A percentile compares a stretch with the other conserved stretches of the same genome.
Evolutionary conservation across 306 rosid genomes (phyloP).

Genomic region (Datisca glomerata): DNA sequence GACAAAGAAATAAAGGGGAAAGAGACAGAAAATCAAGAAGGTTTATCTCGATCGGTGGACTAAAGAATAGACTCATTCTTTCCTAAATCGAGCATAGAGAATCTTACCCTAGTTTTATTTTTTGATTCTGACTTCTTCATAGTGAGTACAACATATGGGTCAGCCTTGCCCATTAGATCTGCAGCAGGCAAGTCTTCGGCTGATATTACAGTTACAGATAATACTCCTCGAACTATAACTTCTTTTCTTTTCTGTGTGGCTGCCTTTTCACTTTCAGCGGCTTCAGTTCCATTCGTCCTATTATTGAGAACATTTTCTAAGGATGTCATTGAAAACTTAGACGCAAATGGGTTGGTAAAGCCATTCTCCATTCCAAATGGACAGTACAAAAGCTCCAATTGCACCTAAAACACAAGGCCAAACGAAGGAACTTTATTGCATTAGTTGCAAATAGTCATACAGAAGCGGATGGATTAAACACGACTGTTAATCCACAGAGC

Average conservation of each 20-base stretch:
- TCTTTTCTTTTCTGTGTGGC: conserved; percentile 52
- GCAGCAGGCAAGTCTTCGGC: conserved; percentile 86
- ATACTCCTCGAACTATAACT: conserved; percentile 89
- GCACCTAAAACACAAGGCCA: conserved; percentile 44
- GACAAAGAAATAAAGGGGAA: too few relatives aligned
- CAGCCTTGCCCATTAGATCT: conserved; percentile 87
- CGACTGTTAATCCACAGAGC: too few relatives aligned
- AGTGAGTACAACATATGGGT: conserved; percentile 73
- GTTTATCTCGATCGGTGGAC: too few relatives aligned
- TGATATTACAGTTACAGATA: conserved; percentile 73
- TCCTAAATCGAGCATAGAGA: conserved; percentile 9
- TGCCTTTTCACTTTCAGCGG: conserved; percentile 47
- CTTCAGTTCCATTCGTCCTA: conserved; percentile 48
- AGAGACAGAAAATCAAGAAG: too few relatives aligned
- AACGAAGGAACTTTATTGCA: not conserved
- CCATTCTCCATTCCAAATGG: conserved; percentile 73
- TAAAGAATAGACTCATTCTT: conserved; percentile 5
- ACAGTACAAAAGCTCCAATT: conserved; percentile 83
- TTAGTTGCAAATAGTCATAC: too few relatives aligned
- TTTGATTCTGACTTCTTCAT: conserved; percentile 78
- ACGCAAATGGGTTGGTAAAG: conserved; percentile 65
- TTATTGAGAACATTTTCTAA: conserved; percentile 73
- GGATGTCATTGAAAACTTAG: conserved; percentile 57
- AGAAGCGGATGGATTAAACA: too few relatives aligned
- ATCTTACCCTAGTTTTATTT: conserved; percentile 76